Base-by-base conservation (phyloP, 306 rosid species). In the Casuarina cunninghamiana region DNA sequence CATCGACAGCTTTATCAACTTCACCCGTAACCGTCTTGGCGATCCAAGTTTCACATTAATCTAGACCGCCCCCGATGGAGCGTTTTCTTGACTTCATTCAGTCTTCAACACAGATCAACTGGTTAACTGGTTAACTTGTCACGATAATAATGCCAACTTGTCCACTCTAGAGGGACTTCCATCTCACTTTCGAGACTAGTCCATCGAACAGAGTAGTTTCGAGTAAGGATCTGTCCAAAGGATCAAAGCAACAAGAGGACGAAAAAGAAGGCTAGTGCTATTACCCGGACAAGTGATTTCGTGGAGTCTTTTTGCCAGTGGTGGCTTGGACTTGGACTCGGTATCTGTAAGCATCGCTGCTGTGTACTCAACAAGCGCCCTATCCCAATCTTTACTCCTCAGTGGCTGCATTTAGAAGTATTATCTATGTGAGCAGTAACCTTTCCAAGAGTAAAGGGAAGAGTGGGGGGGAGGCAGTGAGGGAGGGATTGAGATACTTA, bases 261-360 rank as follows among this genome's bases (percentile, higher is more conserved):
- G 32, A 26, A 26, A 58, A 43, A 77, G 38, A 69, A 83, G 83
- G 74, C 61, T 61, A 78, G 72, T 45, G 77, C 5, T 53, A 66
- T 84, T 75, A 94, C 98, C 97, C 42, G 98, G 97, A 77, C 98
- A 94, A 63, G 97, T 87, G 78, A 94, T 94, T 77, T 94, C 82
- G 44, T 77, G 75, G 71, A 94, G 97, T 81, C 94, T 86, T 82
- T 90, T 69, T 72, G 91, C 65, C 65, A 88, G 79, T 13, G 93
- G 77, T 53, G 97, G 91, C 51, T 89, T 89, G 75, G 91, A 84
- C 73, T 84, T 83, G 60, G 87, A 78, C 45, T 84, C 90, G 72
- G 90, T 85, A 74, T 89, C 95, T 58, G 93, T 84, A 79, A 94
- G 89, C 90, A 86, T 83, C 12, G 98, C 97, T 61, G 89, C 93